A percentile compares a stretch with the other conserved stretches of the same genome.
Conservation (phyloP, 257 asterid species). For the Ocimum tenuiflorum region DNA sequence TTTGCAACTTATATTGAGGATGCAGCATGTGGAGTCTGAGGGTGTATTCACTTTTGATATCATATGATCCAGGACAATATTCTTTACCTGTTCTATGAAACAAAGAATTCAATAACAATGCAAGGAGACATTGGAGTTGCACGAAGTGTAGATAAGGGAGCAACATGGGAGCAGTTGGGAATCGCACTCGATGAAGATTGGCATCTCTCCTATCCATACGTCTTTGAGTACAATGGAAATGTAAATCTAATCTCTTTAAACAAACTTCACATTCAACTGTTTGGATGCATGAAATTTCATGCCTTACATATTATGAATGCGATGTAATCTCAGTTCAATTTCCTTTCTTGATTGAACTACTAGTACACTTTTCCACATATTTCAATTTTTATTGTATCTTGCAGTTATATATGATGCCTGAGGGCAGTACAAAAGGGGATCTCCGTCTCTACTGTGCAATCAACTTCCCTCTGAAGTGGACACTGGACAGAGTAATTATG, state of each 20-base stretch:
- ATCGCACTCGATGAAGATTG: constrained; percentile 89
- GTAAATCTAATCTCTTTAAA: constrained; percentile 34
- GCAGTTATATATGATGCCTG: constrained; percentile 97
- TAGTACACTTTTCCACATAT: neutral
- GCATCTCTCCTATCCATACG: constrained; percentile 95
- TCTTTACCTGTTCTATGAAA: constrained; percentile 70
- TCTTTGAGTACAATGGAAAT: constrained; percentile 73
- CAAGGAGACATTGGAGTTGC: constrained; percentile 98
- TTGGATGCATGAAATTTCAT: no score
- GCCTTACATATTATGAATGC: no score
- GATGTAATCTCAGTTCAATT: neutral
- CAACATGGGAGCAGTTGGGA: constrained; percentile 89
- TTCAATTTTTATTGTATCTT: neutral
- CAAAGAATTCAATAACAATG: constrained; percentile 76
- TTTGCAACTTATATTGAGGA: neutral
- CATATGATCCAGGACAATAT: constrained; percentile 53
- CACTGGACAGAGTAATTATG: constrained; percentile 49
- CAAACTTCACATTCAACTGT: neutral
- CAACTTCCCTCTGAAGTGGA: constrained; percentile 79
- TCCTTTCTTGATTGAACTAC: no score
- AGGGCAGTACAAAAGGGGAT: constrained; percentile 79
- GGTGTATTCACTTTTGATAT: neutral
- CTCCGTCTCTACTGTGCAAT: constrained; percentile 85
- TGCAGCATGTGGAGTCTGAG: neutral
- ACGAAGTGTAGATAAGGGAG: constrained; percentile 71